A percentile compares a stretch with the other conserved stretches of the same genome.
These are phyloP conservation scores for Cladosporium cucumerinum DNA, from an alignment of 2,329 filamentous ascomycete genomes.

Conservation along the genomic window DNA sequence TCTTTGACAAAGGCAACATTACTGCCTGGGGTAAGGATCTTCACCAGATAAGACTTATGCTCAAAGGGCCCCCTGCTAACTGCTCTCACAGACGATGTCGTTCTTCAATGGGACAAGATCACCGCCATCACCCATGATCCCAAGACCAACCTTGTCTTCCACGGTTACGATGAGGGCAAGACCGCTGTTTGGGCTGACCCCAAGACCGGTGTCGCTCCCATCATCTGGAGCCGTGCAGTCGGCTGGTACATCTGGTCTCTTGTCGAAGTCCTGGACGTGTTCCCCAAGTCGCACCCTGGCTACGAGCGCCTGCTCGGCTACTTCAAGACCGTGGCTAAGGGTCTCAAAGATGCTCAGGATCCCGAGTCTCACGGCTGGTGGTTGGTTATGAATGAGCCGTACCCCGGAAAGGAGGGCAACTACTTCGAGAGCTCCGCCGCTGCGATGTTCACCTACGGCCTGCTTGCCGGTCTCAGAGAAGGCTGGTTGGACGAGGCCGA, in stretches of 20 bases:
- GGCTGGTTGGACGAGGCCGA: conserved; percentile 32
- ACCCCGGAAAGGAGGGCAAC: conserved; percentile 50
- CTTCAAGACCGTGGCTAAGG: conserved; percentile 38
- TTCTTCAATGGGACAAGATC: conserved; percentile 46
- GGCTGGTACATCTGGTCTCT: conserved; percentile 55
- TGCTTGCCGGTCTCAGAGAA: conserved; percentile 45
- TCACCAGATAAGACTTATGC: neutral
- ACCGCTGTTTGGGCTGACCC: conserved; percentile 51
- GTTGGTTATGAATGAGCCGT: conserved; percentile 55
- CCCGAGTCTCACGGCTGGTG: conserved; percentile 44
- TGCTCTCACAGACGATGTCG: conserved; percentile 15
- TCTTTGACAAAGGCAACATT: conserved; percentile 16
- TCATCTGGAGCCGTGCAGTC: conserved; percentile 52
- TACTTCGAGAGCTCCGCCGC: conserved; percentile 58
- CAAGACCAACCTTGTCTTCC: conserved; percentile 45
- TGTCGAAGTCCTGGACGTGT: conserved; percentile 46
- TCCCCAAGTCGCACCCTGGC: conserved; percentile 22
- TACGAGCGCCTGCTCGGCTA: conserved; percentile 35
- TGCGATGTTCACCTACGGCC: conserved; percentile 54
- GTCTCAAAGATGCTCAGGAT: conserved; percentile 39
- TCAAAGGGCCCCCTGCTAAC: neutral
- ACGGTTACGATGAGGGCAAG: conserved; percentile 51
- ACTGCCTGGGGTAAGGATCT: conserved; percentile 16
- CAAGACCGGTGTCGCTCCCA: conserved; percentile 48
- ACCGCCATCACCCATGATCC: conserved; percentile 37